phyloP scores from a whole-genome alignment of 495 filamentous ascomycete genomes.

The Haplographium delicatum region DNA sequence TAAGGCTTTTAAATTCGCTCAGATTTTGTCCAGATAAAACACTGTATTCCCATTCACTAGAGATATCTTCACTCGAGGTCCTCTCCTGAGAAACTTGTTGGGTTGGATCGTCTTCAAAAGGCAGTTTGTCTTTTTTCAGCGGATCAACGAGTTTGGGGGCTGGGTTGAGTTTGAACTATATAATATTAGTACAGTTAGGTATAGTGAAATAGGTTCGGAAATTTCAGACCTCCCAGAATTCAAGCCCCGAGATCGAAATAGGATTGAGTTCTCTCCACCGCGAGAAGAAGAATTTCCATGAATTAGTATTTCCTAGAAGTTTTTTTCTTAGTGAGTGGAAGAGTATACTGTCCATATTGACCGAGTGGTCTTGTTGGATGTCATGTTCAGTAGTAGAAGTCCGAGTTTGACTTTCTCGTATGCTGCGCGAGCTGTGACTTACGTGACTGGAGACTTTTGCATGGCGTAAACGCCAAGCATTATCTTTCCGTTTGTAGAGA shows the following conservation, averaged over 20 bases:
- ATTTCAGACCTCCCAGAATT: background rate
- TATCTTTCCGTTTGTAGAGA: background rate
- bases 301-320: background rate
- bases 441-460: background rate
- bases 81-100: background rate
- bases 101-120: background rate
- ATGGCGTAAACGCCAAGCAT: background rate
- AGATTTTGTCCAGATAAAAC: background rate
- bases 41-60: background rate
- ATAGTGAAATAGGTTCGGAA: too few species aligned
- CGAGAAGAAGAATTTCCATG: too few species aligned
- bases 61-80: background rate
- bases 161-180: constrained; percentile 1
- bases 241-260: background rate
- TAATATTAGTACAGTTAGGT: too few species aligned
- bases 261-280: background rate
- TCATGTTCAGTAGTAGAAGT: too few species aligned
- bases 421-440: too few species aligned
- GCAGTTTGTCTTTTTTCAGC: background rate
- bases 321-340: background rate
- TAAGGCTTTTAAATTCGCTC: background rate
- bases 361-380: too few species aligned
- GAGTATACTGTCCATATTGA: background rate
- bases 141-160: background rate
- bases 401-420: too few species aligned